Evolutionary conservation across 2,329 filamentous ascomycete species (phyloP).

Genomic region (Aureobasidium namibiae): DNA sequence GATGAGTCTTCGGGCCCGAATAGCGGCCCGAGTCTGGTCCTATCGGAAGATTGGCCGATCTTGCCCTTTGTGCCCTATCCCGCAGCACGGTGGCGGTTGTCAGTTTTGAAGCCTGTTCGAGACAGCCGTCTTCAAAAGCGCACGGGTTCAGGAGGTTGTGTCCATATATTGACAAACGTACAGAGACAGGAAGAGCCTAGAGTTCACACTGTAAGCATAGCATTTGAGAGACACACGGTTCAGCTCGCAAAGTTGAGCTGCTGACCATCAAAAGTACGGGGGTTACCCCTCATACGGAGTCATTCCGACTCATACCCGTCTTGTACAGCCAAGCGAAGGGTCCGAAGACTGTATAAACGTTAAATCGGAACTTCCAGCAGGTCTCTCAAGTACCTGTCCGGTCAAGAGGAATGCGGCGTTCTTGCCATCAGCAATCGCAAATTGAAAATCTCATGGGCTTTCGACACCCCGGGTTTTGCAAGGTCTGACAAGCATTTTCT

Average conservation of each 20-base stretch:
- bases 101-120: neutral
- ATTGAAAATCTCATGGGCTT: neutral
- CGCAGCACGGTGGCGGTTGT: neutral
- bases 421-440: neutral
- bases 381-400: neutral
- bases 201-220: neutral
- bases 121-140: neutral
- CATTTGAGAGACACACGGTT: neutral
- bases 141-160: neutral
- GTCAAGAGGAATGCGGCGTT: constrained; percentile 5
- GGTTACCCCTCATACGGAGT: neutral
- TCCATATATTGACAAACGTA: neutral
- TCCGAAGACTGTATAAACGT: constrained; percentile 4
- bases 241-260: neutral
- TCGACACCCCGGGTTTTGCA: neutral
- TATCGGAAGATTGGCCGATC: constrained; percentile 1
- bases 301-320: no score
- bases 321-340: neutral
- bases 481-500: constrained; percentile 2
- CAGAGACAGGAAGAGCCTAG: neutral
- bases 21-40: constrained; percentile 4
- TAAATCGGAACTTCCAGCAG: neutral
- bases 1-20: neutral
- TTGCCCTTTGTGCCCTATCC: neutral
- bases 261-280: neutral